Evolutionary conservation across 805 yeast species (phyloP).

Genomic region (Middelhovenomyces tepae): DNA sequence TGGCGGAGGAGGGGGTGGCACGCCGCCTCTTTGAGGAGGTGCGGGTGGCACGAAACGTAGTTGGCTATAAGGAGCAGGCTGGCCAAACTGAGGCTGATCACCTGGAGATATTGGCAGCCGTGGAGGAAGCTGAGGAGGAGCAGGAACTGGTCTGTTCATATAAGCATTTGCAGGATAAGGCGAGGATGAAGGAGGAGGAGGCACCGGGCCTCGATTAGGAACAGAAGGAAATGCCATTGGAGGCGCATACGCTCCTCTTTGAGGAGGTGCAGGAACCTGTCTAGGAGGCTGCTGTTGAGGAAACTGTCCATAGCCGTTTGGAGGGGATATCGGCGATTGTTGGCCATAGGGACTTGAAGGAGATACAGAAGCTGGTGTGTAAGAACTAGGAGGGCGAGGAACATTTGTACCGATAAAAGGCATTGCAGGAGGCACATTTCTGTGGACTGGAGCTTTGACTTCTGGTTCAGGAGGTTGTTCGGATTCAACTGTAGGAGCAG

Average conservation of each 20-base stretch:
- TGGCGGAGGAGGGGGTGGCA: slow-evolving; percentile 16
- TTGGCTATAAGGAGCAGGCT: slow-evolving; percentile 13
- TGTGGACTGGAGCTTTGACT: slow-evolving; percentile 12
- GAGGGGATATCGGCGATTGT: too few relatives aligned
- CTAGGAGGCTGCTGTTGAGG: not conserved
- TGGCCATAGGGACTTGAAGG: slow-evolving; percentile 6
- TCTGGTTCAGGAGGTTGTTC: slow-evolving; percentile 1
- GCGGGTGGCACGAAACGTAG: slow-evolving; percentile 7
- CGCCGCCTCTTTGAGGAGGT: slow-evolving; percentile 8
- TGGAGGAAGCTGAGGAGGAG: slow-evolving; percentile 25
- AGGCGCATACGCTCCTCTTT: too few relatives aligned
- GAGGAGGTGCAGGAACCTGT: slow-evolving; percentile 8
- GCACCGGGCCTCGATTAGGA: slow-evolving; percentile 7
- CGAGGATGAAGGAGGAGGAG: slow-evolving; percentile 16
- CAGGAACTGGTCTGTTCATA: slow-evolving; percentile 32
- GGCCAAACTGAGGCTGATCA: slow-evolving; percentile 13
- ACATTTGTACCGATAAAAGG: slow-evolving; percentile 21
- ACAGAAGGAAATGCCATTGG: slow-evolving; percentile 8
- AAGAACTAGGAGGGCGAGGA: slow-evolving; percentile 8
- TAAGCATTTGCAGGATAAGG: slow-evolving; percentile 13
- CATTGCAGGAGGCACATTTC: slow-evolving; percentile 23
- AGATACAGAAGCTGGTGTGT: slow-evolving; percentile 10
- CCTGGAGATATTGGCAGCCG: slow-evolving; percentile 18
- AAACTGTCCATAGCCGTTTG: too few relatives aligned
- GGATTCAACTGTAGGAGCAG: slow-evolving; percentile 1